Conservation (phyloP, 2,329 filamentous ascomycete genomes). For the Aspergillus hiratsukae region DNA sequence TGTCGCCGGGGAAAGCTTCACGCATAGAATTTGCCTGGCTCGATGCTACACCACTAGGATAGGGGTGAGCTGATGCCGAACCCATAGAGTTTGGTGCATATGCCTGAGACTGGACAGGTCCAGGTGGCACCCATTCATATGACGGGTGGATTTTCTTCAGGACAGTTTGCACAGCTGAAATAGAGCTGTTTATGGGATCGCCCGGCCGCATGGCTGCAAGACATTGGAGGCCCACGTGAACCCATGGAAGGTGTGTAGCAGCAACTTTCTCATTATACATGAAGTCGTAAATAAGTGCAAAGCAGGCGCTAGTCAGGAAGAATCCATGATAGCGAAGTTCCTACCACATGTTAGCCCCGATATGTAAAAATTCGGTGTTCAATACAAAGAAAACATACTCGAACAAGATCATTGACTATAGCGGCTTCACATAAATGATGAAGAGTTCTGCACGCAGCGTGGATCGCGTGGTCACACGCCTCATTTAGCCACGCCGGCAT, state of each 20-base stretch:
- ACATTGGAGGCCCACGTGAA: constrained; percentile 35
- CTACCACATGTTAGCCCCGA: constrained; percentile 20
- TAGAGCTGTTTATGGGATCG: constrained; percentile 25
- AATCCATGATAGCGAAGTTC: constrained; percentile 44
- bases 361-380: neutral
- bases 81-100: neutral
- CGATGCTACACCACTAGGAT: neutral
- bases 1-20: neutral
- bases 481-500: constrained; percentile 41
- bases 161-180: constrained; percentile 30
- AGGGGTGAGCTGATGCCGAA: neutral
- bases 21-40: neutral
- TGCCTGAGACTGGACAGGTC: neutral
- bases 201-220: constrained; percentile 34
- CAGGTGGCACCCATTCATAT: constrained; percentile 23
- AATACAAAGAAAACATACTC: constrained; percentile 23
- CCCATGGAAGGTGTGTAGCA: constrained; percentile 40
- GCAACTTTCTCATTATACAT: constrained; percentile 37
- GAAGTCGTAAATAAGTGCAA: constrained; percentile 42
- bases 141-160: constrained; percentile 28
- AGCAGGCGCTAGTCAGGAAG: constrained; percentile 41
- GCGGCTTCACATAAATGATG: constrained; percentile 40
- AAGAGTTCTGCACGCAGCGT: constrained; percentile 40
- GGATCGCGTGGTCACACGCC: constrained; percentile 41
- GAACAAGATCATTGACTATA: constrained; percentile 37